These are phyloP conservation scores for Phytophthora agathidicida DNA, from an alignment of 352 stramenopile species.

Conservation along the genomic window DNA sequence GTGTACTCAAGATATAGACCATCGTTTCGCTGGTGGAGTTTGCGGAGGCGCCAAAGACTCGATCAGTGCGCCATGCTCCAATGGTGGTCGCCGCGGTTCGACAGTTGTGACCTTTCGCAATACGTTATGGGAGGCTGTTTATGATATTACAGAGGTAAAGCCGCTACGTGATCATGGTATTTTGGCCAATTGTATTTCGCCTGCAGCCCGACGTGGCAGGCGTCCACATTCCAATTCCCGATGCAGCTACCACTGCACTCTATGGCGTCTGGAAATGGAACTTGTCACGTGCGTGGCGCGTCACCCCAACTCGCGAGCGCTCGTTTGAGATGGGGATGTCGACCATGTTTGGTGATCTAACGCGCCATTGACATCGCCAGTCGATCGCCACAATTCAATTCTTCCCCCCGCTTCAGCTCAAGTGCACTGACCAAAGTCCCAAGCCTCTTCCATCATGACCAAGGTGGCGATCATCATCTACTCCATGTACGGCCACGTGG, in stretches of 20 bases:
- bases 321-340: background rate
- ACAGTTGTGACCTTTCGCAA: no score
- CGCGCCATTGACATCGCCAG: no score
- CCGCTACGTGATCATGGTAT: no score
- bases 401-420: background rate
- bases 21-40: conserved; percentile 44
- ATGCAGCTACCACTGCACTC: background rate
- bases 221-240: conserved; percentile 3
- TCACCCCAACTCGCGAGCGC: background rate
- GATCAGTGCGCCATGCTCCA: conserved; percentile 16
- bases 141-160: no score
- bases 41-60: conserved; percentile 21
- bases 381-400: conserved; percentile 28
- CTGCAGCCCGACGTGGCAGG: no score
- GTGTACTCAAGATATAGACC: conserved; percentile 40
- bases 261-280: background rate
- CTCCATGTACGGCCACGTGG: conserved; percentile 84
- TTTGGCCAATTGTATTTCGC: no score
- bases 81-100: no score
- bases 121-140: no score
- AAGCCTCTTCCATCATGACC: conserved; percentile 29
- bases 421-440: conserved; percentile 1
- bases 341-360: no score
- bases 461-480: conserved; percentile 84
- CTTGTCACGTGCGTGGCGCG: background rate